These are phyloP conservation scores for Daucus carota DNA, from an alignment of 129 eudicot genomes.

Conservation along the genomic window DNA sequence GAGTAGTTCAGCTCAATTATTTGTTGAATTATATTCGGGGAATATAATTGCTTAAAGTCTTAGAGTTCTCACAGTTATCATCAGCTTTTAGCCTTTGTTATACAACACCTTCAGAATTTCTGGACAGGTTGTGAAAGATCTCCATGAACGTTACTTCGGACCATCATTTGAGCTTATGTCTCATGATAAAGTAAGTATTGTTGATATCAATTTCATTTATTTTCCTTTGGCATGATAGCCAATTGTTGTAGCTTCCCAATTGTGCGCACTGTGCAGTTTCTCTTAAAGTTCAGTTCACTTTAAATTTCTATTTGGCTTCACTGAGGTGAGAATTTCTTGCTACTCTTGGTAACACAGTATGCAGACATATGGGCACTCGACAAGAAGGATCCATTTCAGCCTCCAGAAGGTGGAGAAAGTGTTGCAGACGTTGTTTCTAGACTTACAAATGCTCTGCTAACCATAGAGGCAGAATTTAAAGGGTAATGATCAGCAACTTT, in stretches of 20 bases:
- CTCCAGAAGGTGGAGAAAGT: constrained; percentile 96
- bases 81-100: not conserved
- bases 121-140: constrained; percentile 50
- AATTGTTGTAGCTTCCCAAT: not conserved
- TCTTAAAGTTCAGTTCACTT: not conserved
- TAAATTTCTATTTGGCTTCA: not conserved
- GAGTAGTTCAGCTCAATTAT: no score
- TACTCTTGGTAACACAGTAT: constrained; percentile 40
- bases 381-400: constrained; percentile 74
- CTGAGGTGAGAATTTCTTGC: not conserved
- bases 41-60: not conserved
- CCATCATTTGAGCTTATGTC: constrained; percentile 76
- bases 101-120: not conserved
- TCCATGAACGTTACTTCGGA: constrained; percentile 89
- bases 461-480: constrained; percentile 59
- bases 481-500: constrained; percentile 33
- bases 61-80: not conserved
- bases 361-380: constrained; percentile 87
- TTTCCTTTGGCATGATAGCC: not conserved
- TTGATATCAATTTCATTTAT: not conserved
- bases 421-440: constrained; percentile 92
- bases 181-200: constrained; percentile 72
- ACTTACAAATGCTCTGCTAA: constrained; percentile 58
- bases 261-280: not conserved
- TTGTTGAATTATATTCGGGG: not conserved